Conservation (phyloP, 257 asterid species). For the Scutellaria baicalensis region DNA sequence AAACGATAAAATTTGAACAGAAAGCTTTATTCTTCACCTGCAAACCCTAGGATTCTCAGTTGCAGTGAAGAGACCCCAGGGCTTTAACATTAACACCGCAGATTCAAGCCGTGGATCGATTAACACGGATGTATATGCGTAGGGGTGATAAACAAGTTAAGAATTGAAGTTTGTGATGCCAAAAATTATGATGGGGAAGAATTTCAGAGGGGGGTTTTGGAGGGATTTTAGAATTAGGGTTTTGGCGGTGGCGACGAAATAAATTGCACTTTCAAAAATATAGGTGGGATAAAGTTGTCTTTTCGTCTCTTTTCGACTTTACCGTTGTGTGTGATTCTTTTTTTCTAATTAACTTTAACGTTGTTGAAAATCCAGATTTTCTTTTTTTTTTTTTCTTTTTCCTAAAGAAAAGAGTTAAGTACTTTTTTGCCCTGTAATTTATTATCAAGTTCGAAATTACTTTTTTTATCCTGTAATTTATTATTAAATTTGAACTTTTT, state of each 20-base stretch:
- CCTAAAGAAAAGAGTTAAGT: too few relatives aligned
- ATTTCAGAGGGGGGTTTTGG: constrained; percentile 8
- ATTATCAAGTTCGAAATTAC: too few relatives aligned
- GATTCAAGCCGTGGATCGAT: constrained; percentile 18
- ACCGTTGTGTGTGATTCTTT: too few relatives aligned
- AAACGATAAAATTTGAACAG: background rate
- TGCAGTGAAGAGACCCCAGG: constrained; percentile 10
- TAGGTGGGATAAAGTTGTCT: background rate
- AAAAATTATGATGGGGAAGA: background rate
- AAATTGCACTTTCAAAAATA: constrained; percentile 22
- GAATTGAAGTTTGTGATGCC: background rate
- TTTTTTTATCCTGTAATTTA: too few relatives aligned
- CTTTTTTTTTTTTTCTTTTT: too few relatives aligned
- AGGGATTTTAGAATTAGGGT: constrained; percentile 31
- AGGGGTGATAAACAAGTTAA: background rate
- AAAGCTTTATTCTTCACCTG: background rate
- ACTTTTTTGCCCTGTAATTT: too few relatives aligned
- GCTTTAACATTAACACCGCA: constrained; percentile 17
- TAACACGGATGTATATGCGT: background rate
- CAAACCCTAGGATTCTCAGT: background rate
- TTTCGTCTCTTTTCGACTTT: background rate
- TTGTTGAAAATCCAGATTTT: too few relatives aligned
- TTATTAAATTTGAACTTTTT: too few relatives aligned
- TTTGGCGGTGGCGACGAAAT: constrained; percentile 35
- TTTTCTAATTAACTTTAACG: too few relatives aligned